phyloP scores from a whole-genome alignment of 805 yeast species.

The Metschnikowia hibisci region DNA sequence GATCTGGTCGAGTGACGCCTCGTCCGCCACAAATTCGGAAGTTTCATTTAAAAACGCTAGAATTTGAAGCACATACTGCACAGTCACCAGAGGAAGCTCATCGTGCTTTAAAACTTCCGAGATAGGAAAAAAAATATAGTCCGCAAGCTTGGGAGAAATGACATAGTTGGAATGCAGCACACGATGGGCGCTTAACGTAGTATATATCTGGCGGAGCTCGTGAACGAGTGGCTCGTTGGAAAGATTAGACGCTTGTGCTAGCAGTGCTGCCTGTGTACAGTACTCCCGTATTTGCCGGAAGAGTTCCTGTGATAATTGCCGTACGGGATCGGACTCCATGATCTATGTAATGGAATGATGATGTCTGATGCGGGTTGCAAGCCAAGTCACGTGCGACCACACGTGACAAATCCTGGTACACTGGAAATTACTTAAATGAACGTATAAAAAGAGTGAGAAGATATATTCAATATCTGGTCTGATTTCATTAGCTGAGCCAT shows the following conservation, averaged over 20 bases:
- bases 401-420: too few relatives aligned
- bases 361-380: neutral
- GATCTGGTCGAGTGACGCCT: slow-evolving; percentile 31
- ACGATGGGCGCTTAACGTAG: slow-evolving; percentile 17
- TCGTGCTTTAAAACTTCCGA: slow-evolving; percentile 30
- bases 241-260: slow-evolving; percentile 16
- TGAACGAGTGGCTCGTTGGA: slow-evolving; percentile 8
- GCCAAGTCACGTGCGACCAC: neutral
- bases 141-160: slow-evolving; percentile 33
- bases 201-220: slow-evolving; percentile 10
- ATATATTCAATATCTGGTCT: too few relatives aligned
- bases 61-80: slow-evolving; percentile 24
- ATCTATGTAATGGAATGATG: neutral
- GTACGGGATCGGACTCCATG: slow-evolving; percentile 13
- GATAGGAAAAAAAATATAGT: slow-evolving; percentile 40
- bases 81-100: slow-evolving; percentile 19
- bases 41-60: slow-evolving; percentile 26
- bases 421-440: too few relatives aligned
- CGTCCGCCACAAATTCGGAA: slow-evolving; percentile 21
- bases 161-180: slow-evolving; percentile 15
- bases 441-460: too few relatives aligned
- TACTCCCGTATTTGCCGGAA: slow-evolving; percentile 28
- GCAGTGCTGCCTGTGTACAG: slow-evolving; percentile 28
- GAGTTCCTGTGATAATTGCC: slow-evolving; percentile 24
- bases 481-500: too few relatives aligned